These are phyloP conservation scores for Dactylellina drechsleri DNA, from an alignment of 2,329 filamentous ascomycete genomes.

Conservation along the genomic window DNA sequence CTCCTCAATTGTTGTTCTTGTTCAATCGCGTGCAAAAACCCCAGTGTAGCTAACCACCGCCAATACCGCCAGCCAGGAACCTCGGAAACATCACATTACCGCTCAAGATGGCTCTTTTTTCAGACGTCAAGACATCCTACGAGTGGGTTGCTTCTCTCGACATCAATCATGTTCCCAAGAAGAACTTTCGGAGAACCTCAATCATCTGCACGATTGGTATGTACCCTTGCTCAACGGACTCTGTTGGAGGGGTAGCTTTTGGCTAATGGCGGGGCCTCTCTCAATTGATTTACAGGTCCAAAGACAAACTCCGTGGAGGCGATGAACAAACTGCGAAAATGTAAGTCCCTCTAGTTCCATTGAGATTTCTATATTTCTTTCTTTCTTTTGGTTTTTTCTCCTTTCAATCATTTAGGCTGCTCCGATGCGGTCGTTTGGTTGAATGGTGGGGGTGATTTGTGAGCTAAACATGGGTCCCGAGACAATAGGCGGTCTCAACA, in stretches of 20 bases:
- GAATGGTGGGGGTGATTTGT: constrained; percentile 32
- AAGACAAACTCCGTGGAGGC: constrained; percentile 99
- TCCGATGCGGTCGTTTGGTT: not conserved
- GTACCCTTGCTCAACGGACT: constrained; percentile 54
- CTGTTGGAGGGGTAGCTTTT: constrained; percentile 25
- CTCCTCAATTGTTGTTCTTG: not conserved
- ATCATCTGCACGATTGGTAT: constrained; percentile 97
- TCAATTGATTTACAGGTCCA: constrained; percentile 68
- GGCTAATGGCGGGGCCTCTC: constrained; percentile 37
- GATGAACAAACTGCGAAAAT: constrained; percentile 89
- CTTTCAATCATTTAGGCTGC: not conserved
- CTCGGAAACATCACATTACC: not conserved
- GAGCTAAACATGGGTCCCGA: constrained; percentile 52
- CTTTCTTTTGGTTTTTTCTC: not conserved
- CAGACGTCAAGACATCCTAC: constrained; percentile 56
- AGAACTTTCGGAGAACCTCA: constrained; percentile 93
- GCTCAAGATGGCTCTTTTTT: constrained; percentile 35
- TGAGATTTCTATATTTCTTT: not conserved
- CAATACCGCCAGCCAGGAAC: not conserved
- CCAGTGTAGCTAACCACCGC: constrained; percentile 3
- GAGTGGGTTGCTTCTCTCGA: constrained; percentile 81
- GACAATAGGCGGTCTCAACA: constrained; percentile 81
- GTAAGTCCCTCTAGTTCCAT: constrained; percentile 60
- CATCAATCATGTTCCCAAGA: constrained; percentile 85
- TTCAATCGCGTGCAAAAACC: constrained; percentile 5